Evolutionary conservation across 352 stramenopile genomes (phyloP).

Genomic region (Thraustochytrium striatum): DNA sequence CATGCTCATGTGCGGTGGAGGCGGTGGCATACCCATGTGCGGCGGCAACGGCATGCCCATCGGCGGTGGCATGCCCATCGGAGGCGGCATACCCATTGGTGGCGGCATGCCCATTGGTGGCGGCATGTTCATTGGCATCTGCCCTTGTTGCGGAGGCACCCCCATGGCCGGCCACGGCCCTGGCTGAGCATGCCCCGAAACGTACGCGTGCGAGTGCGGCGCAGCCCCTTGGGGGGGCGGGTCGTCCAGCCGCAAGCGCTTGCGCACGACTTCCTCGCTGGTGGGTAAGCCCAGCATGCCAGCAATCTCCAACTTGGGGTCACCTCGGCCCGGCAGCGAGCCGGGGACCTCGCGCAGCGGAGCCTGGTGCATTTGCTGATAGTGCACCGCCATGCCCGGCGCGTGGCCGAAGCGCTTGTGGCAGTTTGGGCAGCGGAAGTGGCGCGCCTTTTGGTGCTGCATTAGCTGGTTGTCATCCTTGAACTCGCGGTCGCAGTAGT

Average conservation of each 20-base stretch:
- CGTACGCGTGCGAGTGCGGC: background rate
- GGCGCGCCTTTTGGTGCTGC: conserved; percentile 83
- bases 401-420: conserved; percentile 30
- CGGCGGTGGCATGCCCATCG: background rate
- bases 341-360: conserved; percentile 3
- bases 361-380: conserved; percentile 27
- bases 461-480: conserved; percentile 64
- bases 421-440: conserved; percentile 62
- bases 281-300: conserved; percentile 40
- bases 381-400: conserved; percentile 26
- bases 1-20: too few species aligned
- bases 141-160: background rate
- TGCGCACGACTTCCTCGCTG: background rate
- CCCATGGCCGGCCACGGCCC: background rate
- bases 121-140: background rate
- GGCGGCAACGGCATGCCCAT: conserved; percentile 25
- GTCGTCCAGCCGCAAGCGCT: background rate
- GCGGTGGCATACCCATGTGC: conserved; percentile 11
- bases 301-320: background rate
- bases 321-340: background rate
- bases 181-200: background rate
- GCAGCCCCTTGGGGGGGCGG: background rate
- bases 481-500: conserved; percentile 7
- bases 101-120: conserved; percentile 14
- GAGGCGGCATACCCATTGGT: conserved; percentile 27